Evolutionary conservation across 2,329 filamentous ascomycete species (phyloP).

Genomic region (Nakataea oryzae): DNA sequence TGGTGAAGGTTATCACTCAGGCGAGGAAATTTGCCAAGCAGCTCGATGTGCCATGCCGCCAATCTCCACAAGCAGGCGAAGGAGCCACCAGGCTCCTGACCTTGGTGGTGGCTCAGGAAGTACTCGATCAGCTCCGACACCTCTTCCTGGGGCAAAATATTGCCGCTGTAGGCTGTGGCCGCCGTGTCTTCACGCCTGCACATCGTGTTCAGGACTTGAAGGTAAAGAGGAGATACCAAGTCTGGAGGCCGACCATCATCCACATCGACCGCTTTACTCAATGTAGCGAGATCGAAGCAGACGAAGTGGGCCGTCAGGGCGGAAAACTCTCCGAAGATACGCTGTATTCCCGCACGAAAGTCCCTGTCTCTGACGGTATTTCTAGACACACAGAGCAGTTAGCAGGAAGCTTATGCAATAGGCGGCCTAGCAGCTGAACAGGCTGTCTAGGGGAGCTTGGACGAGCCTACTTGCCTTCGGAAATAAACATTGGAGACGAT

Average conservation of each 20-base stretch:
- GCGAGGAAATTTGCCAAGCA: conserved; percentile 35
- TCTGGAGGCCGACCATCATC: conserved; percentile 23
- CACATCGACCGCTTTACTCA: conserved; percentile 13
- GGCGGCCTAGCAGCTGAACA: too few species aligned
- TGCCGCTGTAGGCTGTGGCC: conserved; percentile 17
- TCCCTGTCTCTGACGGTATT: conserved; percentile 7
- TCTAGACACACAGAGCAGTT: background rate
- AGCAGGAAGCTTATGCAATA: too few species aligned
- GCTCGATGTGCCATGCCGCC: conserved; percentile 24
- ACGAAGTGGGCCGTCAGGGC: conserved; percentile 41
- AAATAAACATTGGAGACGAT: conserved; percentile 24
- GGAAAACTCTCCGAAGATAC: conserved; percentile 31
- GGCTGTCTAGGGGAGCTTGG: too few species aligned
- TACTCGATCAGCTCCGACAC: conserved; percentile 28
- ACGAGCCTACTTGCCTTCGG: conserved; percentile 5
- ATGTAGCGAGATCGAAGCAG: conserved; percentile 31
- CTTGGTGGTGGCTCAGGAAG: conserved; percentile 25
- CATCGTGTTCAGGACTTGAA: conserved; percentile 14
- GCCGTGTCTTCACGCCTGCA: background rate
- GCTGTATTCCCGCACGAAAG: conserved; percentile 21
- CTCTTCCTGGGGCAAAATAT: conserved; percentile 15
- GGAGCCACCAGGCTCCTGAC: conserved; percentile 23
- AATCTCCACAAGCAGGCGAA: conserved; percentile 31
- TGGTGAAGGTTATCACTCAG: conserved; percentile 30
- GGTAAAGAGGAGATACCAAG: conserved; percentile 31